These are phyloP conservation scores for Porcisia hertigi DNA, from an alignment of 208 protist genomes.

Conservation along the genomic window DNA sequence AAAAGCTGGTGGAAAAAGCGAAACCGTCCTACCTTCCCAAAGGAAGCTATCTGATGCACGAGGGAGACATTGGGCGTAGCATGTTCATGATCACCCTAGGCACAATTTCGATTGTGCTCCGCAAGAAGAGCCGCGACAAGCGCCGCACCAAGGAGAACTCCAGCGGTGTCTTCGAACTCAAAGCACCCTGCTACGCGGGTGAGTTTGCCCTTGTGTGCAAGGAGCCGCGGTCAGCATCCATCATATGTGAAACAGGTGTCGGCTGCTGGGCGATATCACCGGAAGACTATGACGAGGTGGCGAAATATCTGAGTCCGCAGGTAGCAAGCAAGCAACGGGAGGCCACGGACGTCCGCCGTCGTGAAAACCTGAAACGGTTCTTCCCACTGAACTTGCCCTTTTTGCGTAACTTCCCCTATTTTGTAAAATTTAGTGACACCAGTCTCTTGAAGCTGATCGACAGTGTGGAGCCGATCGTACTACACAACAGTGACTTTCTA, in stretches of 20 bases:
- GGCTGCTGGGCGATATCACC: conserved; percentile 78
- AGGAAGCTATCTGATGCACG: conserved; percentile 85
- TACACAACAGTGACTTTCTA: conserved; percentile 80
- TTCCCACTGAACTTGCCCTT: conserved; percentile 78
- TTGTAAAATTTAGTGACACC: conserved; percentile 68
- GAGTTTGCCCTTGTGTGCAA: conserved; percentile 91
- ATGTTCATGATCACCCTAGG: conserved; percentile 91
- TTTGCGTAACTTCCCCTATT: conserved; percentile 79
- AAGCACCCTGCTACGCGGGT: conserved; percentile 86
- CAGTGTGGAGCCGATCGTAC: conserved; percentile 78
- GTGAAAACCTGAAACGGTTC: conserved; percentile 81
- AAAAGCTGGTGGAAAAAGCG: conserved; percentile 64
- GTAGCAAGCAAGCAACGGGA: conserved; percentile 83
- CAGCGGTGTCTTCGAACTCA: conserved; percentile 62
- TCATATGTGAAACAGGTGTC: conserved; percentile 84
- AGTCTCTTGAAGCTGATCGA: conserved; percentile 61
- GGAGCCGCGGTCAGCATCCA: conserved; percentile 84
- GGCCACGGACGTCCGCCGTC: conserved; percentile 81
- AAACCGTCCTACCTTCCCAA: conserved; percentile 62
- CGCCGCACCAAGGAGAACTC: conserved; percentile 76
- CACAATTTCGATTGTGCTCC: conserved; percentile 65
- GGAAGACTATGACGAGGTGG: conserved; percentile 85
- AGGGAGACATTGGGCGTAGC: conserved; percentile 83
- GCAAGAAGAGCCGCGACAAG: conserved; percentile 73
- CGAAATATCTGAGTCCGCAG: conserved; percentile 63